These are phyloP conservation scores for Penicillium antarcticum DNA, from an alignment of 495 filamentous ascomycete species.

Conservation along the genomic window DNA sequence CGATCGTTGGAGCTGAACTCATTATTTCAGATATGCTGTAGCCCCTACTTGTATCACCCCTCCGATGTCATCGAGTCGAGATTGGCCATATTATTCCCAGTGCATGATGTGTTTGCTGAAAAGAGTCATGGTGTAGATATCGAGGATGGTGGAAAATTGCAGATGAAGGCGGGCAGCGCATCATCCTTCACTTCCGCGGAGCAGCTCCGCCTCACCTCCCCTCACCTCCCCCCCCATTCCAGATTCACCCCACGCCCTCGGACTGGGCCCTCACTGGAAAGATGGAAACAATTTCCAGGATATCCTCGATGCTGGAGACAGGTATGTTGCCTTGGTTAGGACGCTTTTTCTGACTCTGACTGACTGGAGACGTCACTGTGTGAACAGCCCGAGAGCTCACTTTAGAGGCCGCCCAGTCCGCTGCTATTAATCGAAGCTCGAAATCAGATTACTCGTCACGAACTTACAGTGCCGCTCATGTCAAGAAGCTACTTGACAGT, in stretches of 20 bases:
- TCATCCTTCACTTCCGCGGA: constrained; percentile 18
- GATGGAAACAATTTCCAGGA: constrained; percentile 96
- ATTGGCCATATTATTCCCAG: neutral
- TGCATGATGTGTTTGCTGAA: neutral
- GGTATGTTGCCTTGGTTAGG: constrained; percentile 46
- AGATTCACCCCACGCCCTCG: constrained; percentile 10
- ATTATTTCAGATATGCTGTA: constrained; percentile 11
- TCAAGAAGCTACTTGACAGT: constrained; percentile 93
- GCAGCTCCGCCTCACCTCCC: constrained; percentile 23
- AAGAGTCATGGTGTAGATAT: neutral
- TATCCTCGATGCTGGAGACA: constrained; percentile 89
- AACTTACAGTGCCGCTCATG: constrained; percentile 55
- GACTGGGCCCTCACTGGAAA: constrained; percentile 21
- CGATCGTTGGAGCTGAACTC: constrained; percentile 21
- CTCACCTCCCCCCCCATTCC: constrained; percentile 18
- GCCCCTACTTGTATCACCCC: neutral
- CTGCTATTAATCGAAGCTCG: constrained; percentile 45
- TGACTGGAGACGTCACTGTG: constrained; percentile 22
- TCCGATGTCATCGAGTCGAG: neutral
- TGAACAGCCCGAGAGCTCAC: constrained; percentile 86
- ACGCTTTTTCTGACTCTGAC: constrained; percentile 7
- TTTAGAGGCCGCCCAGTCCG: constrained; percentile 88
- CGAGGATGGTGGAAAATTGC: neutral
- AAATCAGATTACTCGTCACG: constrained; percentile 41
- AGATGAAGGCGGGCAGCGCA: constrained; percentile 8